phyloP scores from a whole-genome alignment of 345 rosid genomes.

The Heritiera fomes region DNA sequence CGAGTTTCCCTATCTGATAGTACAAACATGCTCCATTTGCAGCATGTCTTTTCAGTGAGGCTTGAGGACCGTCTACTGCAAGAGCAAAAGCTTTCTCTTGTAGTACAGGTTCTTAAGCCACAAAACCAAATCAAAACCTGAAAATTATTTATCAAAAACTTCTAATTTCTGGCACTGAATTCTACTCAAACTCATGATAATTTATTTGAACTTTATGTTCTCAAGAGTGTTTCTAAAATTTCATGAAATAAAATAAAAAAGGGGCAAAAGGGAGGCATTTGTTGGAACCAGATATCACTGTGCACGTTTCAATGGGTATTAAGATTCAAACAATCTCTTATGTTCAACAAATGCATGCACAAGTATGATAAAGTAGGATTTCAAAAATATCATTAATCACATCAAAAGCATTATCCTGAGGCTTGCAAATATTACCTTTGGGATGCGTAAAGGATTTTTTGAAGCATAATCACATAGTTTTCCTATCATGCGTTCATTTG shows the following conservation, averaged over 20 bases:
- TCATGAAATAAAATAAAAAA: not conserved
- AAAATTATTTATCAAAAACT: conserved; percentile 11
- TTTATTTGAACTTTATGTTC: not conserved
- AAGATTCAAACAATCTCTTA: conserved; percentile 6
- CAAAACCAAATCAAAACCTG: conserved; percentile 2
- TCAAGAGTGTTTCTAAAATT: not conserved
- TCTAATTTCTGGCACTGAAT: not conserved
- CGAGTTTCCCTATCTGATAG: not conserved
- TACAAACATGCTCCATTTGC: not conserved
- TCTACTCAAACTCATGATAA: not conserved
- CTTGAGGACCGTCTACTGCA: not conserved
- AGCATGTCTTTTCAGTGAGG: not conserved
- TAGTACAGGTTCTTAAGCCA: not conserved
- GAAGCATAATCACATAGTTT: conserved; percentile 95
- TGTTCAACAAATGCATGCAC: not conserved
- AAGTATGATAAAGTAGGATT: not conserved
- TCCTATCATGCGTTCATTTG: conserved; percentile 85
- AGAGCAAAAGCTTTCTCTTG: not conserved
- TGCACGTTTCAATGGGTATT: not conserved
- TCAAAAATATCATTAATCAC: not conserved
- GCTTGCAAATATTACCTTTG: conserved; percentile 62
- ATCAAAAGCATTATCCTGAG: conserved; percentile 12
- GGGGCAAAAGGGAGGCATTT: not conserved
- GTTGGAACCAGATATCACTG: not conserved
- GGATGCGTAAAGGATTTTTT: conserved; percentile 89